Evolutionary conservation across 768 basidiomycete species (phyloP).

Genomic region (Daedalea quercina): DNA sequence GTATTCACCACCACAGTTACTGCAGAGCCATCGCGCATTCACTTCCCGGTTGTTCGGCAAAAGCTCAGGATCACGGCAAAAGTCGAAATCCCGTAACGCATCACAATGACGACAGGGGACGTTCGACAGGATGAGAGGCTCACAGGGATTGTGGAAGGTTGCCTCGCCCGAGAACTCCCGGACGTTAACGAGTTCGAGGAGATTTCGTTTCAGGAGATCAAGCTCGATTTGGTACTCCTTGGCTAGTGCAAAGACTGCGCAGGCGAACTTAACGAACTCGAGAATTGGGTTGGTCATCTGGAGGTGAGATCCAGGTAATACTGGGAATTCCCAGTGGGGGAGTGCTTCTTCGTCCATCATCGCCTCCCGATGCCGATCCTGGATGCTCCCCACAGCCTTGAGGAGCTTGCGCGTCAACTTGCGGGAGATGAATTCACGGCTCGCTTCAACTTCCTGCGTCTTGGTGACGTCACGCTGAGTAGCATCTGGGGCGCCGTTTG

Average conservation of each 20-base stretch:
- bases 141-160: constrained; percentile 86
- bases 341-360: constrained; percentile 45
- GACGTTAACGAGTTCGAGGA: constrained; percentile 82
- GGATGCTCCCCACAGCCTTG: constrained; percentile 54
- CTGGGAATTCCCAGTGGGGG: constrained; percentile 70
- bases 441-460: constrained; percentile 58
- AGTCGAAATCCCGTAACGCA: constrained; percentile 83
- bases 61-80: constrained; percentile 87
- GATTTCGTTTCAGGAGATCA: constrained; percentile 80
- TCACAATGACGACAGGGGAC: constrained; percentile 90
- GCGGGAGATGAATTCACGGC: constrained; percentile 71
- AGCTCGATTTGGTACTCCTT: constrained; percentile 83
- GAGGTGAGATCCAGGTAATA: constrained; percentile 82
- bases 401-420: constrained; percentile 79
- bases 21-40: constrained; percentile 60
- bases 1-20: constrained; percentile 75
- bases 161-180: constrained; percentile 86
- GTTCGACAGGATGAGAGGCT: constrained; percentile 75
- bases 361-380: constrained; percentile 55
- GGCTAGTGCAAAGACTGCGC: constrained; percentile 74
- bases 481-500: constrained; percentile 54
- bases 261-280: constrained; percentile 84
- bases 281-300: constrained; percentile 73
- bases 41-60: constrained; percentile 48
- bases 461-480: constrained; percentile 65